These are phyloP conservation scores for Anisogramma anomala DNA, from an alignment of 2,329 filamentous ascomycete genomes.

Conservation along the genomic window DNA sequence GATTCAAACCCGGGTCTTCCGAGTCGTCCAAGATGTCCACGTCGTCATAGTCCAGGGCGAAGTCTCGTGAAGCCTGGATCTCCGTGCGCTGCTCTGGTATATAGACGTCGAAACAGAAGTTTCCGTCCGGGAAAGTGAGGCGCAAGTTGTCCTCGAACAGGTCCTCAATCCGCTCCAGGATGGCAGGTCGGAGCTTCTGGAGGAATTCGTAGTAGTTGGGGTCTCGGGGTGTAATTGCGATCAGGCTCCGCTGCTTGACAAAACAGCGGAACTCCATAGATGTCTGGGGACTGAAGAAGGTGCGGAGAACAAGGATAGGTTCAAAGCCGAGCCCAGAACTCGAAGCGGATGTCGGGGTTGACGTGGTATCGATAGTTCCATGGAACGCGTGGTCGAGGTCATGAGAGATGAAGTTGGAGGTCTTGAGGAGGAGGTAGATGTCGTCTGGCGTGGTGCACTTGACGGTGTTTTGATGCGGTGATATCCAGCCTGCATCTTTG, in stretches of 20 bases:
- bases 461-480: conserved; percentile 71
- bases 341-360: conserved; percentile 18
- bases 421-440: conserved; percentile 87
- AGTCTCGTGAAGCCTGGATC: conserved; percentile 7
- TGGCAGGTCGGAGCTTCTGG: conserved; percentile 45
- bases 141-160: conserved; percentile 69
- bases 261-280: conserved; percentile 94
- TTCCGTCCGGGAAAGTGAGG: conserved; percentile 69
- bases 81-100: conserved; percentile 48
- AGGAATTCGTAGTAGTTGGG: conserved; percentile 85
- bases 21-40: conserved; percentile 35
- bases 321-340: conserved; percentile 36
- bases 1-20: conserved; percentile 34
- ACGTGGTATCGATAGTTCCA: conserved; percentile 41
- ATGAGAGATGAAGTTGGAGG: conserved; percentile 86
- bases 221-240: conserved; percentile 81
- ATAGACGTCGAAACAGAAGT: conserved; percentile 88
- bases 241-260: conserved; percentile 67
- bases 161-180: conserved; percentile 56
- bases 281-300: conserved; percentile 80
- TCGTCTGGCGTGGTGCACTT: conserved; percentile 84
- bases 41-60: conserved; percentile 22
- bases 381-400: conserved; percentile 91
- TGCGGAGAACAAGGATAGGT: conserved; percentile 74
- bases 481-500: conserved; percentile 92